Conservation (phyloP, 306 rosid species). For the Vachellia pachyceras region DNA sequence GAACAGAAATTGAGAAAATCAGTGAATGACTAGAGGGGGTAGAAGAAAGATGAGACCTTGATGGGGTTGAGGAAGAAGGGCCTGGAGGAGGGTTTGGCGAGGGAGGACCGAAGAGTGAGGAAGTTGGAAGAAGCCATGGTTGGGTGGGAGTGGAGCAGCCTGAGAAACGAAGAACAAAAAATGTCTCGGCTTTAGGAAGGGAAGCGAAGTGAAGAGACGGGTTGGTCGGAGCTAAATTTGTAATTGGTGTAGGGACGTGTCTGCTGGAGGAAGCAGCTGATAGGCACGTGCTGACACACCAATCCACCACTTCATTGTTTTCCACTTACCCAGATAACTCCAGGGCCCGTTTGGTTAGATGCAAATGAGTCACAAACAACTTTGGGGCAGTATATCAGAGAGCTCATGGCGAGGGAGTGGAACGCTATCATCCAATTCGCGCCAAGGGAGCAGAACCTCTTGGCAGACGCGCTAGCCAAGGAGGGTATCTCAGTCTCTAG, state of each 20-base stretch:
- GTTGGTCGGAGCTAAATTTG: neutral
- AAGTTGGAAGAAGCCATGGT: slow-evolving; percentile 43
- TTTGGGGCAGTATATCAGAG: too few relatives aligned
- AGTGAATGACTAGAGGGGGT: neutral
- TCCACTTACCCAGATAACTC: neutral
- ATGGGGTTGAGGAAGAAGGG: slow-evolving; percentile 46
- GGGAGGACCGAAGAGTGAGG: slow-evolving; percentile 46
- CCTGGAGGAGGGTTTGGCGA: slow-evolving; percentile 40
- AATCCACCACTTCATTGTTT: neutral
- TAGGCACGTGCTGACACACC: neutral
- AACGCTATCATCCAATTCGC: too few relatives aligned
- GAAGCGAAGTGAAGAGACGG: neutral
- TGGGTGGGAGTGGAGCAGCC: neutral
- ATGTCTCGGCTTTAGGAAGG: neutral
- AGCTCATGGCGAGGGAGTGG: too few relatives aligned
- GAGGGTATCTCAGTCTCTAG: too few relatives aligned
- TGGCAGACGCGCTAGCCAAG: too few relatives aligned
- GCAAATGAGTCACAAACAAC: too few relatives aligned
- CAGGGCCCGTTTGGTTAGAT: neutral
- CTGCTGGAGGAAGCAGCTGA: neutral
- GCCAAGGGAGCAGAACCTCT: too few relatives aligned
- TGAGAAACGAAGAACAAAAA: neutral
- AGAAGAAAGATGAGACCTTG: slow-evolving; percentile 36
- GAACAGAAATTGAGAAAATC: neutral
- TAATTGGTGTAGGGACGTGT: neutral